Percentiles rank a stretch among this genome's conserved stretches.
Conservation (phyloP, 73 alveolate species). For the Paramecium pentaurelia region DNA sequence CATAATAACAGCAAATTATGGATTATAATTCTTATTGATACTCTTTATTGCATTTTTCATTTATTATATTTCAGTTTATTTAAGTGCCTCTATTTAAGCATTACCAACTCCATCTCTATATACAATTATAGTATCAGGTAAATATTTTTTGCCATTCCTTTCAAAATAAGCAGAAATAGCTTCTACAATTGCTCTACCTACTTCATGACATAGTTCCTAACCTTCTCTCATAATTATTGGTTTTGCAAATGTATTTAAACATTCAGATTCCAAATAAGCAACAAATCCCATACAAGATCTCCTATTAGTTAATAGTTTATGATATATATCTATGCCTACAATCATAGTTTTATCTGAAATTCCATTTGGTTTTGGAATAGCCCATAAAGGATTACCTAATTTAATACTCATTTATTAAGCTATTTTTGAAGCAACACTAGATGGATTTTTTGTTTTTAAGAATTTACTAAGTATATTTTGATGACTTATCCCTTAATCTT, state of each 20-base stretch:
- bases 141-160: conserved; percentile 19
- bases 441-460: background rate
- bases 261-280: background rate
- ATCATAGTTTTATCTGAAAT: conserved; percentile 39
- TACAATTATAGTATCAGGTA: conserved; percentile 63
- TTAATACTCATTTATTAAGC: conserved; percentile 47
- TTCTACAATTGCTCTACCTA: background rate
- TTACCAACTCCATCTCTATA: conserved; percentile 71
- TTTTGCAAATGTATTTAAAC: background rate
- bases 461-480: background rate
- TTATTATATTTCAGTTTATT: background rate
- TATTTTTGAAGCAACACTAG: conserved; percentile 12
- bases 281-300: conserved; percentile 63
- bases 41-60: background rate
- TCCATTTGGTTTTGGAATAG: background rate
- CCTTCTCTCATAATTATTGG: conserved; percentile 31
- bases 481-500: background rate
- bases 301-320: background rate
- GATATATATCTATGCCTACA: conserved; percentile 16
- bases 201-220: background rate
- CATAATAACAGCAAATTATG: conserved; percentile 43
- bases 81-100: conserved; percentile 12
- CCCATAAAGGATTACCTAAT: conserved; percentile 27
- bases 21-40: background rate
- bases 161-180: conserved; percentile 28